Evolutionary conservation across 2,329 filamentous ascomycete genomes (phyloP).

Genomic region (Colletotrichum viniferum): DNA sequence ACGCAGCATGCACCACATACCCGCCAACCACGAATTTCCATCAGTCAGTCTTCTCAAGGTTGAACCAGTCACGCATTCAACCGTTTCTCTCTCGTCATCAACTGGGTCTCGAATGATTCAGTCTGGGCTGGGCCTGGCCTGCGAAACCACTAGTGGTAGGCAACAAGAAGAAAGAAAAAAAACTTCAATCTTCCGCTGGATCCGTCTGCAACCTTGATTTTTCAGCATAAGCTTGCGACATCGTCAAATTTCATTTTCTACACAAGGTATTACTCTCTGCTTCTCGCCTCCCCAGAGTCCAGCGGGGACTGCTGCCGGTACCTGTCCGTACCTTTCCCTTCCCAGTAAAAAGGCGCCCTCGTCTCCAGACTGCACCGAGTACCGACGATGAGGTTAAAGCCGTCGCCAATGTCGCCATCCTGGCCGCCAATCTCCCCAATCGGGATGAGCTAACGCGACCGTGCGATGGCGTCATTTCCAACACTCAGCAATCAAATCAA

Average conservation of each 20-base stretch:
- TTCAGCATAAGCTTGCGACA: neutral
- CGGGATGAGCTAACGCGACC: conserved; percentile 20
- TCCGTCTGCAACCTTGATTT: neutral
- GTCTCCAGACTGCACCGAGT: conserved; percentile 11
- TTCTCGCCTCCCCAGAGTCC: neutral
- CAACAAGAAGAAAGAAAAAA: neutral
- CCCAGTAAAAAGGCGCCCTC: neutral
- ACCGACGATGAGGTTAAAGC: conserved; percentile 19
- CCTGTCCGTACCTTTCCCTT: conserved; percentile 2
- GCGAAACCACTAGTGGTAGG: neutral
- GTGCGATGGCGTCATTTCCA: conserved; percentile 18
- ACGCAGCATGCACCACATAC: neutral
- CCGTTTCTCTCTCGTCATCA: neutral
- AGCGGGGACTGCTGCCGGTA: neutral
- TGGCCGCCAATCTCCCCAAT: conserved; percentile 20
- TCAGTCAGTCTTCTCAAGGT: neutral
- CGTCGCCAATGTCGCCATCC: conserved; percentile 15
- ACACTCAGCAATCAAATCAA: neutral
- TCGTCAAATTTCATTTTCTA: neutral
- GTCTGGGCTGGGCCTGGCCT: neutral
- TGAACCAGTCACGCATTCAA: neutral
- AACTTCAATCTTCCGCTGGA: neutral
- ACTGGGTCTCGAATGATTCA: neutral
- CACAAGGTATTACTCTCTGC: neutral
- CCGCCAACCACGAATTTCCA: neutral